A percentile compares a stretch with the other conserved stretches of the same genome.
Evolutionary conservation across 129 eudicot species (phyloP).

Genomic region (Tanacetum coccineum): DNA sequence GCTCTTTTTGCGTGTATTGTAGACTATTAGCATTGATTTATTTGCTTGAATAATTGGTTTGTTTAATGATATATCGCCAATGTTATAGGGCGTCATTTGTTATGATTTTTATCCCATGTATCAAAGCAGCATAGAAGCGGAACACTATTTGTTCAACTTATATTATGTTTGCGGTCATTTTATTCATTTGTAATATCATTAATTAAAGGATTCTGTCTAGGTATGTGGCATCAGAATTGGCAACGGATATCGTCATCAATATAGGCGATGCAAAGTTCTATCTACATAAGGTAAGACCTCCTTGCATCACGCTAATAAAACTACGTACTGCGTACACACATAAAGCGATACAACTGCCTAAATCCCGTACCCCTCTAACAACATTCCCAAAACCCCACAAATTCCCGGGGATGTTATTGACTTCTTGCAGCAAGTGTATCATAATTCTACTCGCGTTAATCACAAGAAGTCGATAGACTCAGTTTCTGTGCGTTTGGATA

Average conservation of each 20-base stretch:
- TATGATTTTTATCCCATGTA: conserved; percentile 9
- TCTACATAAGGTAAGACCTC: conserved; percentile 75
- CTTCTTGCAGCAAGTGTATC: too few species aligned
- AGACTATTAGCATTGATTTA: neutral
- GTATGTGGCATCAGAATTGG: conserved; percentile 84
- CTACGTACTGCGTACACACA: conserved; percentile 12
- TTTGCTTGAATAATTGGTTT: neutral
- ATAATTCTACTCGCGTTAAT: too few species aligned
- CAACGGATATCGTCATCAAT: conserved; percentile 58
- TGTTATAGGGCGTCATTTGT: neutral
- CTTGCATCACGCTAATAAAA: neutral
- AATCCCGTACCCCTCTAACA: too few species aligned
- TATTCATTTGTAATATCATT: too few species aligned
- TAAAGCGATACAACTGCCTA: neutral
- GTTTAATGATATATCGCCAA: neutral
- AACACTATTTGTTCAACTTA: conserved; percentile 2
- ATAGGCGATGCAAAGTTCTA: conserved; percentile 83
- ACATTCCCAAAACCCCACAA: too few species aligned
- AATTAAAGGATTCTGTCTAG: conserved; percentile 27
- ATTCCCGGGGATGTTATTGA: too few species aligned
- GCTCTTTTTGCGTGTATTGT: neutral
- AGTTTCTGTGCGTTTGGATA: too few species aligned
- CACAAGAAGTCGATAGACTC: too few species aligned
- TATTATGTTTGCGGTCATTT: neutral
- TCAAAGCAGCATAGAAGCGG: neutral